Percentiles rank a stretch among this genome's conserved stretches.
phyloP scores from a whole-genome alignment of 495 filamentous ascomycete genomes.

The Viridothelium virens region DNA sequence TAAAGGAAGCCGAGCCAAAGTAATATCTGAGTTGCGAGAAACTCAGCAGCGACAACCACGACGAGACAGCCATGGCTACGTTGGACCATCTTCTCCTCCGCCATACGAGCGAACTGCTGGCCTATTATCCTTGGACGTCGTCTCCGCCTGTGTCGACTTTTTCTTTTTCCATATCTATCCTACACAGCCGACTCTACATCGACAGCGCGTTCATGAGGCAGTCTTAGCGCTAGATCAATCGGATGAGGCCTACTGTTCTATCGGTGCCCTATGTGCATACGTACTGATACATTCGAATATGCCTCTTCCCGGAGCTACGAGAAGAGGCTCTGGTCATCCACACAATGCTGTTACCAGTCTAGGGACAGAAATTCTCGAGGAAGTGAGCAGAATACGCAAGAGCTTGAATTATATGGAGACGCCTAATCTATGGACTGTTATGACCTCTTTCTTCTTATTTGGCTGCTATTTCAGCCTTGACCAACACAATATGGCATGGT shows the following conservation, averaged over 20 bases:
- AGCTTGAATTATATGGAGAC: slow-evolving; percentile 64
- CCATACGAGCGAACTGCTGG: slow-evolving; percentile 38
- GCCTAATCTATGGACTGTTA: slow-evolving; percentile 57
- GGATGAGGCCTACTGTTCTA: slow-evolving; percentile 68
- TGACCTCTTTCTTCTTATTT: slow-evolving; percentile 76
- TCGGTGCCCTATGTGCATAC: slow-evolving; percentile 72
- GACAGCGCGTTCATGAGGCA: slow-evolving; percentile 54
- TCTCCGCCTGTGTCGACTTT: slow-evolving; percentile 67
- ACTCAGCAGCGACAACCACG: slow-evolving; percentile 57
- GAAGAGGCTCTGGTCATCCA: slow-evolving; percentile 35
- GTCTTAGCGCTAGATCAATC: slow-evolving; percentile 54
- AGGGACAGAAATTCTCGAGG: slow-evolving; percentile 61
- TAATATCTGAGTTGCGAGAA: slow-evolving; percentile 68
- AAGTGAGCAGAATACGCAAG: slow-evolving; percentile 66
- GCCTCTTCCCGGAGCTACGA: slow-evolving; percentile 33
- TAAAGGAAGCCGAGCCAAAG: slow-evolving; percentile 73
- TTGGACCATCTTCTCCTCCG: slow-evolving; percentile 35
- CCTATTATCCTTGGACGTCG: slow-evolving; percentile 51
- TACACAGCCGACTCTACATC: slow-evolving; percentile 72
- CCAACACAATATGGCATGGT: slow-evolving; percentile 65
- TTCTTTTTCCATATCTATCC: slow-evolving; percentile 80
- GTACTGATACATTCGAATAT: slow-evolving; percentile 82
- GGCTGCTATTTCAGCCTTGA: slow-evolving; percentile 67
- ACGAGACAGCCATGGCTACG: slow-evolving; percentile 39
- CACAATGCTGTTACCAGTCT: slow-evolving; percentile 17